Evolutionary conservation across 1,284 basidiomycete genomes (phyloP).

Genomic region (Fistulinella cinereoalba): DNA sequence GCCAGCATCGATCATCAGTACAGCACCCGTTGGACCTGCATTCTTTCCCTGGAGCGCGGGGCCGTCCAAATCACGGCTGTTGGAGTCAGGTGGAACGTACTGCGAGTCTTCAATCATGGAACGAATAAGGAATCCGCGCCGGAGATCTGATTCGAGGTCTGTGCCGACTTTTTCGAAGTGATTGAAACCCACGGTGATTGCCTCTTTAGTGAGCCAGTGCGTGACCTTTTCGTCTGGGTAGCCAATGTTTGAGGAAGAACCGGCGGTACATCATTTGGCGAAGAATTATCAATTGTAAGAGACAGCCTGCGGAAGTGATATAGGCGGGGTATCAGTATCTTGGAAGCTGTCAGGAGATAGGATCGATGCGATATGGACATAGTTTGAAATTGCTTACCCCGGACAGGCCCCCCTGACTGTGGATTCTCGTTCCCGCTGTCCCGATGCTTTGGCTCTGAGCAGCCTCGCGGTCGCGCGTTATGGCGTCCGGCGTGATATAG

Average conservation of each 20-base stretch:
- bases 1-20: slow-evolving; percentile 96
- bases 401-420: slow-evolving; percentile 63
- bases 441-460: slow-evolving; percentile 72
- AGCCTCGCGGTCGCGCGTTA: slow-evolving; percentile 87
- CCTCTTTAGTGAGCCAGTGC: slow-evolving; percentile 80
- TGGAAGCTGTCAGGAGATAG: slow-evolving; percentile 30
- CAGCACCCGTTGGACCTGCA: slow-evolving; percentile 89
- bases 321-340: slow-evolving; percentile 96
- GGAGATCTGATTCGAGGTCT: slow-evolving; percentile 77
- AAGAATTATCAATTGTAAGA: slow-evolving; percentile 39
- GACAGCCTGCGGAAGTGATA: slow-evolving; percentile 92
- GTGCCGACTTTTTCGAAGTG: slow-evolving; percentile 98
- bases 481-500: slow-evolving; percentile 92
- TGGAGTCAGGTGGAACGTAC: slow-evolving; percentile 55
- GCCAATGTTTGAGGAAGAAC: slow-evolving; percentile 17
- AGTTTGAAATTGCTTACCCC: slow-evolving; percentile 43
- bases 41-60: slow-evolving; percentile 80
- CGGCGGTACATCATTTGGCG: background rate
- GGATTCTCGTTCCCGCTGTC: slow-evolving; percentile 76
- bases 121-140: slow-evolving; percentile 84
- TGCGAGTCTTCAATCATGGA: slow-evolving; percentile 92
- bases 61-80: slow-evolving; percentile 62
- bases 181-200: slow-evolving; percentile 84
- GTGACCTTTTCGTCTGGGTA: slow-evolving; percentile 95
- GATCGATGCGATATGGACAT: background rate